Evolutionary conservation across 805 yeast species (phyloP).

Genomic region (Danielozyma ontarioensis): DNA sequence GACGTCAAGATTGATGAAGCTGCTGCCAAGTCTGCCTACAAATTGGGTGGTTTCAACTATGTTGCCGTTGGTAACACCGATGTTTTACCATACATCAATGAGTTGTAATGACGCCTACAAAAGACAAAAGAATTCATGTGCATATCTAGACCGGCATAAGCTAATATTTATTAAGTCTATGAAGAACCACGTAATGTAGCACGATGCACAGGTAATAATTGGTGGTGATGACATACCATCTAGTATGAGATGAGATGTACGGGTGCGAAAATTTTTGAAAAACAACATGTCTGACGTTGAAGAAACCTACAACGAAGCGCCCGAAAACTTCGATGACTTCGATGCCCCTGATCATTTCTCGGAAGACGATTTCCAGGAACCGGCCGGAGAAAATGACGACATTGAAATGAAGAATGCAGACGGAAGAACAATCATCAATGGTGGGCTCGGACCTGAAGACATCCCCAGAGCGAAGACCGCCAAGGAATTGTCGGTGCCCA

Average conservation of each 20-base stretch:
- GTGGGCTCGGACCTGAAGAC: constrained; percentile 63
- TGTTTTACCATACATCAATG: constrained; percentile 83
- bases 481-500: constrained; percentile 82
- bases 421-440: constrained; percentile 67
- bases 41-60: constrained; percentile 66
- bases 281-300: constrained; percentile 37
- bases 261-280: constrained; percentile 1
- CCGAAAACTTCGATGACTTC: constrained; percentile 70
- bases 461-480: constrained; percentile 53
- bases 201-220: too few species aligned
- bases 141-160: neutral
- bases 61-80: constrained; percentile 88
- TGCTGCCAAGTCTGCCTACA: constrained; percentile 30
- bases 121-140: neutral
- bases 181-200: too few species aligned
- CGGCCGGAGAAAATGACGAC: constrained; percentile 24
- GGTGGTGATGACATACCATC: too few species aligned
- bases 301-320: constrained; percentile 60
- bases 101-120: constrained; percentile 50
- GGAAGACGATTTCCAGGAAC: constrained; percentile 55
- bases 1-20: constrained; percentile 28
- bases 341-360: constrained; percentile 78
- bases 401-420: constrained; percentile 55
- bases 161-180: too few species aligned
- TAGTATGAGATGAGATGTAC: too few species aligned